These are phyloP conservation scores for Scleromitrula shiraiana DNA, from an alignment of 2,329 filamentous ascomycete genomes.

Conservation along the genomic window DNA sequence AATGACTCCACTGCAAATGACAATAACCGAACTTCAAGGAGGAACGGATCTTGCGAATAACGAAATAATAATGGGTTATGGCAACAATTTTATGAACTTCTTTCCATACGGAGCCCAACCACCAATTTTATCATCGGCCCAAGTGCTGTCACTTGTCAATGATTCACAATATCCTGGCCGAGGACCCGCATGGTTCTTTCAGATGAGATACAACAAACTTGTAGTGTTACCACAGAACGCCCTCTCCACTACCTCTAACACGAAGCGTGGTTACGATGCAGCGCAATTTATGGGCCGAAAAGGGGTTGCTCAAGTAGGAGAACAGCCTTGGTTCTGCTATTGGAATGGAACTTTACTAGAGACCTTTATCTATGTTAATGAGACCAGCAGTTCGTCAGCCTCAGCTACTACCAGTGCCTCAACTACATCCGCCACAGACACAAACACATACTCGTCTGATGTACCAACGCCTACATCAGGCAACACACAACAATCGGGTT, in stretches of 20 bases:
- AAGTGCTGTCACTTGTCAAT: conserved; percentile 44
- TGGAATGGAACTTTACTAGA: conserved; percentile 63
- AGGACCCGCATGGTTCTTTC: conserved; percentile 58
- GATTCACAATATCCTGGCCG: conserved; percentile 47
- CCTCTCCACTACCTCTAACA: conserved; percentile 10
- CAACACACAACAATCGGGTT: not conserved
- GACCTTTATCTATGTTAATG: conserved; percentile 55
- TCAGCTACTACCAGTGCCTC: conserved; percentile 1
- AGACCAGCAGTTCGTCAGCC: conserved; percentile 17
- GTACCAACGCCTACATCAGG: conserved; percentile 25
- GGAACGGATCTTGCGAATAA: conserved; percentile 23
- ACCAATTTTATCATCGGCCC: conserved; percentile 39
- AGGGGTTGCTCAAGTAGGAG: conserved; percentile 40
- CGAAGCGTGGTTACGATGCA: conserved; percentile 12
- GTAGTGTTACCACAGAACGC: conserved; percentile 39
- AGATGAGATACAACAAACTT: conserved; percentile 54
- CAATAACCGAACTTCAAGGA: conserved; percentile 12
- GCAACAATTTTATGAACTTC: conserved; percentile 32
- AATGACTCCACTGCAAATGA: conserved; percentile 18
- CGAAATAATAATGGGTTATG: conserved; percentile 30
- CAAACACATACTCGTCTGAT: conserved; percentile 11
- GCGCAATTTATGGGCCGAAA: conserved; percentile 23
- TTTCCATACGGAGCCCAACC: conserved; percentile 55
- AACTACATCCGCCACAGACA: not conserved
- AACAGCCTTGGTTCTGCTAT: conserved; percentile 61